Conservation (phyloP, 2,329 filamentous ascomycete species). For the Leptographium wingfieldii region DNA sequence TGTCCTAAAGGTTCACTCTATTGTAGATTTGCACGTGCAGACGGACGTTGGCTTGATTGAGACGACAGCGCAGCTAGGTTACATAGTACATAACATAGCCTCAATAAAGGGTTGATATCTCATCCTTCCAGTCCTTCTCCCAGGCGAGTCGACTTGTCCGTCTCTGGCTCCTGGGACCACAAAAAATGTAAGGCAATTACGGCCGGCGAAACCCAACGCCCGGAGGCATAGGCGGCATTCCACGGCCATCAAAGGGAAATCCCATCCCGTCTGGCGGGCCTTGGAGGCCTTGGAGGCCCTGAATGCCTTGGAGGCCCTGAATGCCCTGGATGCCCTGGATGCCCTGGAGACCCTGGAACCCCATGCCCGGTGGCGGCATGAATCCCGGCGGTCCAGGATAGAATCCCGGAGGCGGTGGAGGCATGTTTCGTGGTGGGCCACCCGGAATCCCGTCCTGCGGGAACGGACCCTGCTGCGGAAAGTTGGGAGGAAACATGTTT, state of each 20-base stretch:
- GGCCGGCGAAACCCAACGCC: conserved; percentile 9
- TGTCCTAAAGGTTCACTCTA: too few relatives aligned
- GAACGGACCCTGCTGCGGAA: conserved; percentile 28
- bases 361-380: conserved; percentile 40
- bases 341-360: conserved; percentile 35
- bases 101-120: not conserved
- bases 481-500: conserved; percentile 49
- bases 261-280: conserved; percentile 36
- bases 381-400: conserved; percentile 35
- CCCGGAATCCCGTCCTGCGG: conserved; percentile 34
- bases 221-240: conserved; percentile 15
- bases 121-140: not conserved
- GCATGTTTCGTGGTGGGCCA: conserved; percentile 40
- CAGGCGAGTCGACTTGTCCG: not conserved
- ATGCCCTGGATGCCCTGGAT: conserved; percentile 31
- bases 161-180: not conserved
- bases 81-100: not conserved
- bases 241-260: conserved; percentile 39
- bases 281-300: conserved; percentile 29
- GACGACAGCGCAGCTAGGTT: not conserved
- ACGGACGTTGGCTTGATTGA: not conserved
- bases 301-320: too few relatives aligned
- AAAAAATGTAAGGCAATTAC: conserved; percentile 4
- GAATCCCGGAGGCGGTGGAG: conserved; percentile 45
- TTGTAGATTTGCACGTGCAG: not conserved